Percentiles rank a stretch among this genome's conserved stretches.
Evolutionary conservation across 2,329 filamentous ascomycete species (phyloP).

Genomic region (Diatrype stigma): DNA sequence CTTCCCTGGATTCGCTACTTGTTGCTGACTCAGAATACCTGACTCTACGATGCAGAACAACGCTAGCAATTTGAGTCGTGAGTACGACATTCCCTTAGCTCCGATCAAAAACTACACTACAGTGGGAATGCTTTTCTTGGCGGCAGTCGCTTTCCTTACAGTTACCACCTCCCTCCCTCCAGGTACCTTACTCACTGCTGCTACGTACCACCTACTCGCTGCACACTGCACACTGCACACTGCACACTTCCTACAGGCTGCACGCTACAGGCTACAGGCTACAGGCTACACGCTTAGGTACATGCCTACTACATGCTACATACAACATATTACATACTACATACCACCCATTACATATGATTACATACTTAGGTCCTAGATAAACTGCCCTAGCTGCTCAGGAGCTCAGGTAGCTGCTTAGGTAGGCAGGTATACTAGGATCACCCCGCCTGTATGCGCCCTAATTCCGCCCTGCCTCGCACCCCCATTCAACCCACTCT

Average conservation of each 20-base stretch:
- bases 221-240: too few species aligned
- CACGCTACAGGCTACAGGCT: too few species aligned
- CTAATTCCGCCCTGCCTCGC: neutral
- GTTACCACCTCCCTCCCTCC: neutral
- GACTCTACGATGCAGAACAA: neutral
- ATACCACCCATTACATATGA: too few species aligned
- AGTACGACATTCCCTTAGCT: conserved; percentile 1
- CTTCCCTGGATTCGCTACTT: neutral
- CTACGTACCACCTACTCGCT: neutral
- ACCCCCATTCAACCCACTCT: neutral
- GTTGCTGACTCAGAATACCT: neutral
- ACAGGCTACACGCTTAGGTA: neutral
- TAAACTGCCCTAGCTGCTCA: too few species aligned
- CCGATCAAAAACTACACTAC: neutral
- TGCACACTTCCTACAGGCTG: too few species aligned
- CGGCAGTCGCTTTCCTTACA: neutral
- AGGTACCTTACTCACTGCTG: neutral
- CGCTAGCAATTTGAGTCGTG: neutral
- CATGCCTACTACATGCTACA: too few species aligned
- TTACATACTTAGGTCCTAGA: too few species aligned
- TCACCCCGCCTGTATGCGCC: neutral
- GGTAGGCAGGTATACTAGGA: neutral
- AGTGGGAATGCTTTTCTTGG: neutral
- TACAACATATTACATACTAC: too few species aligned
- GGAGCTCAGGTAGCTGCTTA: too few species aligned